Evolutionary conservation across 139 green algal genomes (phyloP).

Genomic region (Chlamydomonas urium): DNA sequence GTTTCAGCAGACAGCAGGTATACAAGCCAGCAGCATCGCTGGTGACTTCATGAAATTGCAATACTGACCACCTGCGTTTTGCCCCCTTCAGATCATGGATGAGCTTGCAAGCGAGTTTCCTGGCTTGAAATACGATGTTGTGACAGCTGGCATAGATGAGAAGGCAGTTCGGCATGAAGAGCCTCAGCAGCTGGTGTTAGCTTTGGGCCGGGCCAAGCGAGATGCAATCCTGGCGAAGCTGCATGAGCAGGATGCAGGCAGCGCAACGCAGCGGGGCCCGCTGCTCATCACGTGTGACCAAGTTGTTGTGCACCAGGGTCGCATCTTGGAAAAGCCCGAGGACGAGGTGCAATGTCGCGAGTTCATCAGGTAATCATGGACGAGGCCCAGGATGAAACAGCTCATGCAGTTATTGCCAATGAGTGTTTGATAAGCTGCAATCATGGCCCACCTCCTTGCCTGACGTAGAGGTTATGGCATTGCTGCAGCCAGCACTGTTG

Average conservation of each 20-base stretch:
- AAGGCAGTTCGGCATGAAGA: constrained; percentile 60
- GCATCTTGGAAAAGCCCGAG: constrained; percentile 76
- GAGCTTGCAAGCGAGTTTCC: background rate
- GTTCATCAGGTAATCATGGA: constrained; percentile 16
- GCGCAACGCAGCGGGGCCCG: background rate
- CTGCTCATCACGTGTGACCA: constrained; percentile 44
- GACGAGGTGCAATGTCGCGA: constrained; percentile 41
- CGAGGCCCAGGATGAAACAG: background rate
- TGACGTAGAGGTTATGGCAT: constrained; percentile 53
- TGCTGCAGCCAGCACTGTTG: constrained; percentile 61
- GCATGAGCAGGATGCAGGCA: constrained; percentile 7
- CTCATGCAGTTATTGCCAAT: too few relatives aligned
- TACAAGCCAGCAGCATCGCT: background rate
- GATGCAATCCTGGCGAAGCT: constrained; percentile 52
- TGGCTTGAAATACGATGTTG: constrained; percentile 43
- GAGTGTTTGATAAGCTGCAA: too few relatives aligned
- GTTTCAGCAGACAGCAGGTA: too few relatives aligned
- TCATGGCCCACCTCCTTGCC: constrained; percentile 44
- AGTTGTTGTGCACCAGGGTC: constrained; percentile 70
- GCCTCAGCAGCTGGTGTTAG: constrained; percentile 58
- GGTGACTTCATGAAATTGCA: background rate
- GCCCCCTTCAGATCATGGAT: constrained; percentile 15
- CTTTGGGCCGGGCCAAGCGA: constrained; percentile 70
- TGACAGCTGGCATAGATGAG: constrained; percentile 79
- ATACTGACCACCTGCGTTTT: background rate